Evolutionary conservation across 192 early-diverging fungal species (phyloP).

Genomic region (Rhizophlyctis rosea): DNA sequence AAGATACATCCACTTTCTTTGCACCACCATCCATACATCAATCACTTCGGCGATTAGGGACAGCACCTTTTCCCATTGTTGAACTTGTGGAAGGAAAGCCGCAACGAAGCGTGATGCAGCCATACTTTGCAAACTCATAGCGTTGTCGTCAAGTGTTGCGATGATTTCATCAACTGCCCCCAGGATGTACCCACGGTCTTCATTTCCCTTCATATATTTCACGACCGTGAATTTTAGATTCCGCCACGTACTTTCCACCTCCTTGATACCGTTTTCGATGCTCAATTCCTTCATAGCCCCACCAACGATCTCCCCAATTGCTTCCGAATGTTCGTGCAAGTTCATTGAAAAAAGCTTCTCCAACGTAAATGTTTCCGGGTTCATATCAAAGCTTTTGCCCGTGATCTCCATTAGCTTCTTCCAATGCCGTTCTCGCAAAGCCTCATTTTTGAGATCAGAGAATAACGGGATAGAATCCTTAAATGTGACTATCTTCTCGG

Average conservation of each 20-base stretch:
- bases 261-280: constrained; percentile 59
- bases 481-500: constrained; percentile 62
- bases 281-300: constrained; percentile 58
- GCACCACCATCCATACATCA: constrained; percentile 61
- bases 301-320: constrained; percentile 54
- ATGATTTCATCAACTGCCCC: constrained; percentile 59
- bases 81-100: constrained; percentile 52
- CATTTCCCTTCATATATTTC: constrained; percentile 59
- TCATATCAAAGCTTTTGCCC: constrained; percentile 58
- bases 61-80: constrained; percentile 60
- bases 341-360: constrained; percentile 58
- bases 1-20: constrained; percentile 62
- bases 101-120: constrained; percentile 53
- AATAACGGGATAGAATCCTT: constrained; percentile 61
- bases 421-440: constrained; percentile 58
- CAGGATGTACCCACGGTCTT: constrained; percentile 59
- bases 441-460: constrained; percentile 56
- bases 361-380: constrained; percentile 58
- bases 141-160: constrained; percentile 53
- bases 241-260: constrained; percentile 54
- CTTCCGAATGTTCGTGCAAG: constrained; percentile 51
- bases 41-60: constrained; percentile 57
- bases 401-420: constrained; percentile 57
- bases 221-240: constrained; percentile 52
- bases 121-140: constrained; percentile 57